Evolutionary conservation across 2,329 filamentous ascomycete species (phyloP).

Genomic region (Keithomyces neogunnii): DNA sequence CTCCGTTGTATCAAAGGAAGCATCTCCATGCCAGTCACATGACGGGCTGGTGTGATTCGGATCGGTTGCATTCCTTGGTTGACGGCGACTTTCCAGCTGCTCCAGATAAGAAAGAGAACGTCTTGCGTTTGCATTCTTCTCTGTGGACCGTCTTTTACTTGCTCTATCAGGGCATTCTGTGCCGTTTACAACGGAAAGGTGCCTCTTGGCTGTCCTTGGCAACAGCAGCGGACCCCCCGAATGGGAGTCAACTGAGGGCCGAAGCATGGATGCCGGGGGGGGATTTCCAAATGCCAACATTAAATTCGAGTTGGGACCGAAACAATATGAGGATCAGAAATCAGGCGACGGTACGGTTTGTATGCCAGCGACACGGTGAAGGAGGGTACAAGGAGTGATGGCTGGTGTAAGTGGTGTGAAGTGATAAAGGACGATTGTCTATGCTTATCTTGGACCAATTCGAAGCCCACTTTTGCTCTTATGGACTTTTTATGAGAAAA

Average conservation of each 20-base stretch:
- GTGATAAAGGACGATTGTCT: neutral
- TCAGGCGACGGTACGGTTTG: too few species aligned
- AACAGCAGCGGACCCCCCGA: neutral
- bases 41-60: neutral
- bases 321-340: too few species aligned
- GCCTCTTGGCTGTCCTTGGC: neutral
- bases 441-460: neutral
- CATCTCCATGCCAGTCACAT: neutral
- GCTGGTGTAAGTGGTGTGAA: neutral
- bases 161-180: neutral
- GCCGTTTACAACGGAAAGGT: neutral
- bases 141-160: neutral
- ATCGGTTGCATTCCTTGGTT: neutral
- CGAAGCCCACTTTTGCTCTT: neutral
- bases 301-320: too few species aligned
- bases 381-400: neutral
- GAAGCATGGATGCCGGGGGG: neutral
- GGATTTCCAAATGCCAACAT: too few species aligned
- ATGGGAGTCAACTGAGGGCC: neutral
- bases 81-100: neutral
- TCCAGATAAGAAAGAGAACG: neutral
- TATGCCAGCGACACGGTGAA: neutral
- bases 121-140: neutral
- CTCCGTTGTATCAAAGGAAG: neutral
- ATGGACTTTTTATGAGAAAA: neutral